A percentile compares a stretch with the other conserved stretches of the same genome.
phyloP scores from a whole-genome alignment of 2,329 filamentous ascomycete species.

The Fusarium euwallaceae region DNA sequence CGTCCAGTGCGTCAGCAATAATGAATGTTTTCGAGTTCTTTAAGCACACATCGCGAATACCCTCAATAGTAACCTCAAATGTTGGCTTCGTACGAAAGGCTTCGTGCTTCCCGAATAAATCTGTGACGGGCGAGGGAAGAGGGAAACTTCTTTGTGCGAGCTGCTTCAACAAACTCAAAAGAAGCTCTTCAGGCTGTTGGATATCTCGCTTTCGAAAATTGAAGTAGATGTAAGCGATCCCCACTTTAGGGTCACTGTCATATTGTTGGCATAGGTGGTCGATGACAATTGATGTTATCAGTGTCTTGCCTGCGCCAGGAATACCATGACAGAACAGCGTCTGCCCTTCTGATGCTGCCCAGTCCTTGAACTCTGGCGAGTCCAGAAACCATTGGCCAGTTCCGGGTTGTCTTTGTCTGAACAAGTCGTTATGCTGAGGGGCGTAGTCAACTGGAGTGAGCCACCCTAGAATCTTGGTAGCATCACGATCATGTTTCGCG shows the following conservation, averaged over 20 bases:
- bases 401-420: neutral
- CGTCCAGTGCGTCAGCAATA: neutral
- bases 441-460: constrained; percentile 3
- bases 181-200: neutral
- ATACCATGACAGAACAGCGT: constrained; percentile 10
- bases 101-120: neutral
- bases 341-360: neutral
- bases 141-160: neutral
- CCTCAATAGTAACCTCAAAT: neutral
- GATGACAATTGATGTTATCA: neutral
- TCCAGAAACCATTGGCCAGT: constrained; percentile 10
- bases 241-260: neutral
- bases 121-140: neutral
- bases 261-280: neutral
- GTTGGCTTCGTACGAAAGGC: neutral
- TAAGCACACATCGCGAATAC: neutral
- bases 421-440: neutral
- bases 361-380: neutral
- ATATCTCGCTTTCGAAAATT: neutral
- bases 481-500: neutral
- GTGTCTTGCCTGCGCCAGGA: constrained; percentile 8
- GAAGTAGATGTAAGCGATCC: constrained; percentile 10
- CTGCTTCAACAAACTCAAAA: constrained; percentile 3
- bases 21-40: neutral
- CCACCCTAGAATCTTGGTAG: neutral